Evolutionary conservation across 192 early-diverging fungal species (phyloP), one percentile per base, ranked within the genome.

Genomic region (Coemansia sp.): DNA sequence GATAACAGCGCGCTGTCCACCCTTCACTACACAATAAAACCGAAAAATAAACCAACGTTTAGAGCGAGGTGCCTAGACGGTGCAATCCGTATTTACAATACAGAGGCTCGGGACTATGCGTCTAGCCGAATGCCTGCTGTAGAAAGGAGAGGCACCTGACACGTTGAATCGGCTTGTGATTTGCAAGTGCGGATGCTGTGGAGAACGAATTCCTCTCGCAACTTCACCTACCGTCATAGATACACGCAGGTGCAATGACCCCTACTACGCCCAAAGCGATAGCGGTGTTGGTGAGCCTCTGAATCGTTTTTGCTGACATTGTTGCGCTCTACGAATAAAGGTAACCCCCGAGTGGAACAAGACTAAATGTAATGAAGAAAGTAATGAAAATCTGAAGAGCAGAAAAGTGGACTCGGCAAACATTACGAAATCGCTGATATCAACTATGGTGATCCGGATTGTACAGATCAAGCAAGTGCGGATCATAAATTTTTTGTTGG

Each of bases 1-100:
- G 67, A 99, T 92, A 36, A 99, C 94, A 0, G 95, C 97, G 61
- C 97, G 90, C 67, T 94, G 84, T 45, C 97, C 97, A 70, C 94
- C 97, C 79, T 95, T 90, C 58, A 99, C 97, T 94, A 75, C 71
- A 61, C 45, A 34, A 10, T 19, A 22, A 52, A 25, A 22, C 4
- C 17, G 19, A 17, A 48, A 48, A 48, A 48, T 1, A 48, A 17
- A 48, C 14, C 17, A 48, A 19, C 8, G n/a, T 20, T 20, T 48
- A 17, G 5, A 29, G 29, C 29, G 29, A 29, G 29, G 29, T 29
- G 29, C 29, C 3, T 40, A 40, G 9, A 36, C 9, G 9, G 9
- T 40, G 38, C 7, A 10, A 40, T 40, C 7, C 38, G 5, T 40
- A 40, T 40, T 7, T 40, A 40, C 38, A 10, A 40, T 5, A 5